Conservation (phyloP, 331 rosid genomes). For the Pyracantha coccinea region DNA sequence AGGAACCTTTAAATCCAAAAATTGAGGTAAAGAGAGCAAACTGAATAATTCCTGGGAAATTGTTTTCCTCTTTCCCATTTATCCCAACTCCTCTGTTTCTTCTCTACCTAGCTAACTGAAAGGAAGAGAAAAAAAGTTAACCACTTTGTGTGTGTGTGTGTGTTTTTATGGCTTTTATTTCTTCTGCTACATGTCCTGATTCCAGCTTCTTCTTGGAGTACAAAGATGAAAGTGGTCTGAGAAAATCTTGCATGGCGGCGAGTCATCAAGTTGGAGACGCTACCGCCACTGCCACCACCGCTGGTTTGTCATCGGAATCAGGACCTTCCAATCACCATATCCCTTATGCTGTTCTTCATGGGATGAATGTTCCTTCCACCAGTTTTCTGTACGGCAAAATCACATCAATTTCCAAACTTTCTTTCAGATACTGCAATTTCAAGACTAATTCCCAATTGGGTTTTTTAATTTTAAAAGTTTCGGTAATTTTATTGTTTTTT, state of each 20-base stretch:
- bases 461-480: neutral
- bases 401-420: neutral
- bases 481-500: neutral
- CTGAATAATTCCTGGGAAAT: neutral
- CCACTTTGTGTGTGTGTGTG: neutral
- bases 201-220: conserved; percentile 29
- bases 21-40: conserved; percentile 21
- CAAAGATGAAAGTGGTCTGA: conserved; percentile 16
- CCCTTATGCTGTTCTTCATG: conserved; percentile 63
- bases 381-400: conserved; percentile 45
- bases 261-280: conserved; percentile 57
- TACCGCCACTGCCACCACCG: neutral
- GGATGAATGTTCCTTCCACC: conserved; percentile 45
- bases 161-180: conserved; percentile 19
- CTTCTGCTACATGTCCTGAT: conserved; percentile 22
- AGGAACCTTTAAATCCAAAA: conserved; percentile 7
- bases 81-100: conserved; percentile 6
- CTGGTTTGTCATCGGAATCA: conserved; percentile 67
- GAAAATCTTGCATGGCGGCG: conserved; percentile 74
- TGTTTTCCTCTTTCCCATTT: neutral
- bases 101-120: conserved; percentile 4
- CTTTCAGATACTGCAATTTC: neutral
- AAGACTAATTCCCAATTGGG: neutral
- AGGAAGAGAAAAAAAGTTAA: neutral
- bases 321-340: conserved; percentile 63